phyloP scores from a whole-genome alignment of 139 green algal species.

The Chlorella sp. region DNA sequence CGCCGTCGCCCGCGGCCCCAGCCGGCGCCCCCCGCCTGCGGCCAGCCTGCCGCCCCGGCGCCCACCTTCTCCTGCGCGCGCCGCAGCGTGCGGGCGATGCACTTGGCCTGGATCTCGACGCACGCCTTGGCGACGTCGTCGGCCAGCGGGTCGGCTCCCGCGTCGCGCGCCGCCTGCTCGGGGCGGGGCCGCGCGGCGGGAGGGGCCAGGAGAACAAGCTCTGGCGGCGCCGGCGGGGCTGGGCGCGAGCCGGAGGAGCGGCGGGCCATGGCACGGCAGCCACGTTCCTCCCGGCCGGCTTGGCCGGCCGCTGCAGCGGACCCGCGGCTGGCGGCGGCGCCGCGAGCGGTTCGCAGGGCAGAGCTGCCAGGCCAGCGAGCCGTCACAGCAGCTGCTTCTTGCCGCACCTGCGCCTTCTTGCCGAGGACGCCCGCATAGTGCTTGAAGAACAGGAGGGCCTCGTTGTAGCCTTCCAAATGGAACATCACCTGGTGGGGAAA shows the following conservation, averaged over 20 bases:
- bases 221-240: constrained; percentile 13
- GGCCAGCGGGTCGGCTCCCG: too few relatives aligned
- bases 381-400: not conserved
- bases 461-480: constrained; percentile 22
- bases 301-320: not conserved
- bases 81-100: too few relatives aligned
- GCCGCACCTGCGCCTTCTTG: constrained; percentile 17
- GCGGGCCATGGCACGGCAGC: not conserved
- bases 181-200: not conserved
- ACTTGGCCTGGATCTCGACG: too few relatives aligned
- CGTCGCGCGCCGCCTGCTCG: too few relatives aligned
- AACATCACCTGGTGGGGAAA: constrained; percentile 36
- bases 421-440: constrained; percentile 14
- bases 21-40: too few relatives aligned
- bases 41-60: too few relatives aligned
- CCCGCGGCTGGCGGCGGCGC: not conserved
- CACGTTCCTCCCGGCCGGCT: too few relatives aligned
- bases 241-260: not conserved
- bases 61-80: too few relatives aligned
- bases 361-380: not conserved
- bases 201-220: not conserved
- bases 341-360: not conserved
- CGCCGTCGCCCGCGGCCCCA: too few relatives aligned
- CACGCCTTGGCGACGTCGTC: too few relatives aligned
- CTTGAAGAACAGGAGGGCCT: constrained; percentile 24